Evolutionary conservation across 441 rosid genomes (phyloP), one percentile per base, ranked within the genome.

Genomic region (Syzygium malaccense): DNA sequence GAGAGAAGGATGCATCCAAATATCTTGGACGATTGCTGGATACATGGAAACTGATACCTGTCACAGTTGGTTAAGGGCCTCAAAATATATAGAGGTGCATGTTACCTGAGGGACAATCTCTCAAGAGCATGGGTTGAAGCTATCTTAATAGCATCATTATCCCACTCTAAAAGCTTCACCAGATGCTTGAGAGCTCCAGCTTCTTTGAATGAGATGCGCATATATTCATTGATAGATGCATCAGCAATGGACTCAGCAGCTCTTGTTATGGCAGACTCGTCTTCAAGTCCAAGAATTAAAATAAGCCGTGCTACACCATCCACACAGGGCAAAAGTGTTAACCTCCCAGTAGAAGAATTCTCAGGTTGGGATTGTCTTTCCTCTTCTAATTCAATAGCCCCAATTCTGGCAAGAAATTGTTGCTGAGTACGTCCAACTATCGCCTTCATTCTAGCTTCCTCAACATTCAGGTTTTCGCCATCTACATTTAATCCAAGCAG

Each of bases 271-370:
- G 98, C 96, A 51, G 90, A 86, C 90, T 95, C 97, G 58, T 96
- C 98, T 54, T 95, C 94, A 87, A 97, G 95, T 91, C 93, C 95
- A 86, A 95, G 96, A 91, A 97, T 95, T 90, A 97, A 93, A 84
- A 95, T 96, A 86, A 97, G 91, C 91, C 98, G 94, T 87, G 98
- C 98, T 89, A 94, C 97, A 91, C 97, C 98, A 91, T 97, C 98
- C 41, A 92, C 88, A 89, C 95, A 94, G 2, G 97, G 97, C 90
- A 96, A 90, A 90, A 97, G 92, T 53, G 98, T 94, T 87, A 93
- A 91, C 86, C 55, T 93, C 51, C 54, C 49, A 88, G 89, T 91
- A 8, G 89, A 88, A 79, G 91, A 90, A 48, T 17, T 86, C 25
- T 91, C 93, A 71, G 91, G 86, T 91, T 92, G 92, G 17, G 94